Evolutionary conservation across 2,329 filamentous ascomycete genomes (phyloP), one percentile per base, ranked within the genome.

Genomic region (Fusarium kyushuense): DNA sequence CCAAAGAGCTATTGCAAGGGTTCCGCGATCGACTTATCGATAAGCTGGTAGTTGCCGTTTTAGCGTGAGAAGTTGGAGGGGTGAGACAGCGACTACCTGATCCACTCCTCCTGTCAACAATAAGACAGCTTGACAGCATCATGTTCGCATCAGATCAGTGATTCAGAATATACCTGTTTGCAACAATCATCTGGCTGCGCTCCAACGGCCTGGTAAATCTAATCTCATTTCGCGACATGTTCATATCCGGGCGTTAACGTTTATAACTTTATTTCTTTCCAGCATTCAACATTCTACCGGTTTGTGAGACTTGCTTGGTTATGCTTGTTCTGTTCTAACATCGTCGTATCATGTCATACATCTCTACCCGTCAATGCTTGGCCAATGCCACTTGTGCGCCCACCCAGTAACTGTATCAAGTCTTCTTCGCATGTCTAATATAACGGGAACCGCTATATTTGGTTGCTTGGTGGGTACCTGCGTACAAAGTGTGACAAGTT

Each of bases 21-120:
- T 70, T 69, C 67, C 67, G 63, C 19, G 63, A 70, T 69, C 66
- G 46, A 58, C 66, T 69, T 69, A 70, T 70, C 67, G 67, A 70
- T 70, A 70, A 70, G 48, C 35, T 61, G 58, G 63, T 49, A 63
- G 63, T 49, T 63, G 66, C 66, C 57, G 67, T 53, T 57, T 41
- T 67, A 58, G 66, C 61, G 56, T 38, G 56, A 16, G 56, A 42
- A 38, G 46, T 45, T 43, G 25, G 60, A 38, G 35, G 57, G 38
- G 49, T 65, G 64, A 65, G 54, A 68, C 65, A 47, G 14, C 35
- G 21, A 27, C 25, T 45, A 23, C 19, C 36, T 33, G 46, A 49
- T 42, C 47, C 43, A 57, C 49, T 42, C 41, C 51, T 36, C 33
- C 41, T 35, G 36, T 33, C 29, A 29, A 54, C 17, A 35, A 35